Evolutionary conservation across 345 rosid species (phyloP), one percentile per base, ranked within the genome.

Genomic region (Viola odorata): DNA sequence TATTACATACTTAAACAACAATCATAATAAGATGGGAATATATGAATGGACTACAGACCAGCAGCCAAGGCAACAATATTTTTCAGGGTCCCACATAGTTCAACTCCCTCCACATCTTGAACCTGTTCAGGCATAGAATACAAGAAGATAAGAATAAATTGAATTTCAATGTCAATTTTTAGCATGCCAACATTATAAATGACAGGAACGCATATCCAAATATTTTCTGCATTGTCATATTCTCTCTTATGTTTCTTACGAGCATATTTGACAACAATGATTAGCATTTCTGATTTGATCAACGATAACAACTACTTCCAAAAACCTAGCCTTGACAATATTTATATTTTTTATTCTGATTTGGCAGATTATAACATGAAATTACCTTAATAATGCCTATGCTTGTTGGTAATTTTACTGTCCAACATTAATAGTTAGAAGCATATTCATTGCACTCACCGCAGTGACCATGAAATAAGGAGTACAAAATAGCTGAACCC

Each of bases 11-110:
- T 23, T 23, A 7, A 39, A 45, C 36, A 37, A 13, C 49, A n/a
- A 12, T 13, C 5, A 12, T 5, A 17, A 47, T 37, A 23, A 62
- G 15, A 10, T 32, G 7, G 36, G 16, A 53, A 47, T 16, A 50
- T 4, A 45, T 50, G 50, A n/a, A 13, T 12, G 50, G 7, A 41
- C 36, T 16, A 52, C 59, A 54, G 58, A 87, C 97, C 99, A 54
- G 95, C 95, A 45, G 97, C 99, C 4, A 94, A 59, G 61, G 99
- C 99, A 58, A 94, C 99, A 53, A 88, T 86, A 70, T 94, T 94
- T 84, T 94, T 94, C 81, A 94, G 81, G 4, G 99, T 94, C 61
- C 97, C 97, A 67, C 97, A 94, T 62, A 90, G 68, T 76, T 94
- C 97, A 13, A 94, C 97, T 57, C 99, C 99, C 81, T 86, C 97